Percentiles rank a stretch among this genome's conserved stretches.
These are phyloP conservation scores for Groenewaldozyma salmanticensis DNA, from an alignment of 805 yeast genomes.

Conservation along the genomic window DNA sequence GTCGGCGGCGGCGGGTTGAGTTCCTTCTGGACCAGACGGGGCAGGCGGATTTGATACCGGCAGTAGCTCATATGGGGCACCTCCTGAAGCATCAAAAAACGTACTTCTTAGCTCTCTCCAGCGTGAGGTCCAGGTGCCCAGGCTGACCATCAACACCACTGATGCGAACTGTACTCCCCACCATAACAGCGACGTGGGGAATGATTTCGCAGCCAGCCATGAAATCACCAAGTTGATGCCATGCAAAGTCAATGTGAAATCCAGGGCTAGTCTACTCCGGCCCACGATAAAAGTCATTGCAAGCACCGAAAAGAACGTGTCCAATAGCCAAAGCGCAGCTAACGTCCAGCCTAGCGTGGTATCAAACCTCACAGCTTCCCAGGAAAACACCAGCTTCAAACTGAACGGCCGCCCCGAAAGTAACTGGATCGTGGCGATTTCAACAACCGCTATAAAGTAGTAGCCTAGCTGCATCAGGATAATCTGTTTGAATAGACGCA, in stretches of 20 bases:
- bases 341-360: constrained; percentile 75
- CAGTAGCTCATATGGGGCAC: constrained; percentile 17
- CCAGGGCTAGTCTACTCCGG: constrained; percentile 89
- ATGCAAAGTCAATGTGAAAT: constrained; percentile 90
- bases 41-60: constrained; percentile 24
- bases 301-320: constrained; percentile 70
- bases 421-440: constrained; percentile 56
- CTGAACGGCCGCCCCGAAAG: constrained; percentile 64
- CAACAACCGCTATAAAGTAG: constrained; percentile 58
- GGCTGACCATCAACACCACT: constrained; percentile 55
- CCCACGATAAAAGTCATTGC: constrained; percentile 85
- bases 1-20: no score
- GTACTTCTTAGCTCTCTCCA: constrained; percentile 88
- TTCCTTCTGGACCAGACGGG: no score
- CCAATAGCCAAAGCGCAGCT: constrained; percentile 69
- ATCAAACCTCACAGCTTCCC: constrained; percentile 63
- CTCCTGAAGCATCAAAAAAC: constrained; percentile 54
- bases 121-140: constrained; percentile 84
- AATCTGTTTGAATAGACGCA: constrained; percentile 59
- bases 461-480: constrained; percentile 68
- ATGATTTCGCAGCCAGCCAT: constrained; percentile 50
- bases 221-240: constrained; percentile 64
- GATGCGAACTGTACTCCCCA: constrained; percentile 71
- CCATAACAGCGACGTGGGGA: constrained; percentile 74
- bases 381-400: constrained; percentile 66